A percentile compares a stretch with the other conserved stretches of the same genome.
Conservation (phyloP, 495 filamentous ascomycete species). For the Trichoderma reesei region DNA sequence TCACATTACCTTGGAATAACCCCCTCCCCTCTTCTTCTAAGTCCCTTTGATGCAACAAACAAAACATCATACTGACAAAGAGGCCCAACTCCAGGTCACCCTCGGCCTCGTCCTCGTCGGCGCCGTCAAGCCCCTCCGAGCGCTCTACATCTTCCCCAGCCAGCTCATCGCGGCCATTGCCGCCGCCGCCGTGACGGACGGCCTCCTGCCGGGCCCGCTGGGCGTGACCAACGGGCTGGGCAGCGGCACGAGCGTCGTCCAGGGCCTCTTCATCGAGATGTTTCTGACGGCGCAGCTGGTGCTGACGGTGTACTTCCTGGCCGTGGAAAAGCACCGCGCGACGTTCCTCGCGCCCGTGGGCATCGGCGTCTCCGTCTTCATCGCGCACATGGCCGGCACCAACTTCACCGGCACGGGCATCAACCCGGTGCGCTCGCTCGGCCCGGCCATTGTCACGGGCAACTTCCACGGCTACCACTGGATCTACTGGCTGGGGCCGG, state of each 20-base stretch:
- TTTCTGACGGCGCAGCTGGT: constrained; percentile 71
- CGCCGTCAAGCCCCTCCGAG: constrained; percentile 40
- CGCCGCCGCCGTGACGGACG: constrained; percentile 47
- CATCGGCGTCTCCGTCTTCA: constrained; percentile 65
- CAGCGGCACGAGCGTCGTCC: constrained; percentile 44
- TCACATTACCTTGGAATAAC: not conserved
- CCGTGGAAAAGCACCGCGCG: constrained; percentile 70
- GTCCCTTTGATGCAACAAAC: not conserved
- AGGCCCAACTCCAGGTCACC: constrained; percentile 43
- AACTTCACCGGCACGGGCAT: constrained; percentile 52
- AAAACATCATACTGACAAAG: constrained; percentile 41
- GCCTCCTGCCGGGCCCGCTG: constrained; percentile 52
- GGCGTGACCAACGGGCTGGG: constrained; percentile 52
- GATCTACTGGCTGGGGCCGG: constrained; percentile 59
- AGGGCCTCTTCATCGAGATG: constrained; percentile 69
- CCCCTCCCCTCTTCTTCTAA: not conserved
- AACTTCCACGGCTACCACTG: constrained; percentile 59
- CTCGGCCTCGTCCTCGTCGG: constrained; percentile 49
- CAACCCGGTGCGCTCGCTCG: constrained; percentile 50
- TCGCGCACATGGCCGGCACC: constrained; percentile 53
- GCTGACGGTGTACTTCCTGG: constrained; percentile 72
- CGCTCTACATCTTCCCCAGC: constrained; percentile 38
- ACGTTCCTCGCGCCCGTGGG: constrained; percentile 72
- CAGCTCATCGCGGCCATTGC: constrained; percentile 52
- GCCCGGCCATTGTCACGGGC: constrained; percentile 45